Conservation (phyloP, 2,329 filamentous ascomycete genomes). For the Diaporthe sp. region DNA sequence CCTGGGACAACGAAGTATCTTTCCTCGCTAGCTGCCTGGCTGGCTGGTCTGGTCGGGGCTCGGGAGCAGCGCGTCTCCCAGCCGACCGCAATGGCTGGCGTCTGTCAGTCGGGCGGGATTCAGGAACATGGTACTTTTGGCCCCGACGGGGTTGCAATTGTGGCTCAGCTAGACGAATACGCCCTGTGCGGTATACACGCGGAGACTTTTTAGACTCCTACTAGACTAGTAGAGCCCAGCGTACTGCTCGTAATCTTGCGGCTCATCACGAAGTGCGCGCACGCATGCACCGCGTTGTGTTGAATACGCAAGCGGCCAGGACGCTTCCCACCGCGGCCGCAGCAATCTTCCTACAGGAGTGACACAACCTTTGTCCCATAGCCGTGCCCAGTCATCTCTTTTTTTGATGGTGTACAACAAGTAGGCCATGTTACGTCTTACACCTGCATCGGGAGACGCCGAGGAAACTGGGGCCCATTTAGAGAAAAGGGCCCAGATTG, state of each 20-base stretch:
- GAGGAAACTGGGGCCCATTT: background rate
- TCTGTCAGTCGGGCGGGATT: background rate
- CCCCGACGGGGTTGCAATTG: conserved; percentile 14
- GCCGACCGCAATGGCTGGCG: background rate
- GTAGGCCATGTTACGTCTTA: conserved; percentile 6
- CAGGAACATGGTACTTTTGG: background rate
- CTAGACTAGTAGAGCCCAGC: background rate
- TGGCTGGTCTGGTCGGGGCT: conserved; percentile 11
- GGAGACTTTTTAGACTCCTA: background rate
- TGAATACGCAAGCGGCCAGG: background rate
- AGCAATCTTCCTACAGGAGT: conserved; percentile 2
- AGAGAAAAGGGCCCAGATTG: background rate
- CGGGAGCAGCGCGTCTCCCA: background rate
- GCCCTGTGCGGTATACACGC: background rate
- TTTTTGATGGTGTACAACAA: background rate
- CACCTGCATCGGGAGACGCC: conserved; percentile 17
- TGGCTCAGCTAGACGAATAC: conserved; percentile 16
- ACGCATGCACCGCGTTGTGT: background rate
- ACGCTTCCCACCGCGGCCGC: conserved; percentile 7
- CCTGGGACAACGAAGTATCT: background rate
- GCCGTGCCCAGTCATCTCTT: background rate
- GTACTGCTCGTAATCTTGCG: background rate
- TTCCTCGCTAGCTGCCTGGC: background rate
- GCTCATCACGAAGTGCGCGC: background rate
- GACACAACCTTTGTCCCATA: background rate